Evolutionary conservation across 148 eudicot genomes (phyloP).

Genomic region (Silene uniflora): DNA sequence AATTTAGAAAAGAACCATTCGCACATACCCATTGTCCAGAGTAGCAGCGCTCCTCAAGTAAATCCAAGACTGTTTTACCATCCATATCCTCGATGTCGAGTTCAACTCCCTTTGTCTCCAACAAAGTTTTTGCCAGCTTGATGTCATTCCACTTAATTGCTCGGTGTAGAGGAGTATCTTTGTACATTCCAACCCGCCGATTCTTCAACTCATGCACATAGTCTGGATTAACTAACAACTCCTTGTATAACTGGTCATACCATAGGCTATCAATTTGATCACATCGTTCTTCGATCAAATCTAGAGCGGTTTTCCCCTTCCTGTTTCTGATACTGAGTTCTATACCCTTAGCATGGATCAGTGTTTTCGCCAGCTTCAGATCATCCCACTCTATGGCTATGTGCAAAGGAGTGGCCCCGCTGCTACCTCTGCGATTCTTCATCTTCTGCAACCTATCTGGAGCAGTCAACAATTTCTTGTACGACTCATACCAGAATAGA

Average conservation of each 20-base stretch:
- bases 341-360: background rate
- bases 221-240: background rate
- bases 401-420: conserved; percentile 1
- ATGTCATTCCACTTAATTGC: conserved; percentile 9
- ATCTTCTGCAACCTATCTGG: background rate
- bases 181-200: background rate
- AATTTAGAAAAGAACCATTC: background rate
- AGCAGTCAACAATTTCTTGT: background rate
- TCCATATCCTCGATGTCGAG: background rate
- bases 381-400: conserved; percentile 12
- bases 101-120: conserved; percentile 14
- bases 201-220: conserved; percentile 12
- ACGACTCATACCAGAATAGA: background rate
- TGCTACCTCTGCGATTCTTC: background rate
- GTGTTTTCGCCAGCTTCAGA: background rate
- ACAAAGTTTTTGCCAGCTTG: conserved; percentile 3
- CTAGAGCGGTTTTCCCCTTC: background rate
- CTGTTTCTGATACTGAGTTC: background rate
- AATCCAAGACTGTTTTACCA: conserved; percentile 3
- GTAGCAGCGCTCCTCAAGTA: background rate
- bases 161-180: conserved; percentile 4
- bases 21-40: conserved; percentile 4
- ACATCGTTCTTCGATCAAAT: conserved; percentile 7
- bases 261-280: background rate
- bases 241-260: conserved; percentile 8